Evolutionary conservation across 805 yeast genomes (phyloP).

Genomic region (Candida arabinofermentans): DNA sequence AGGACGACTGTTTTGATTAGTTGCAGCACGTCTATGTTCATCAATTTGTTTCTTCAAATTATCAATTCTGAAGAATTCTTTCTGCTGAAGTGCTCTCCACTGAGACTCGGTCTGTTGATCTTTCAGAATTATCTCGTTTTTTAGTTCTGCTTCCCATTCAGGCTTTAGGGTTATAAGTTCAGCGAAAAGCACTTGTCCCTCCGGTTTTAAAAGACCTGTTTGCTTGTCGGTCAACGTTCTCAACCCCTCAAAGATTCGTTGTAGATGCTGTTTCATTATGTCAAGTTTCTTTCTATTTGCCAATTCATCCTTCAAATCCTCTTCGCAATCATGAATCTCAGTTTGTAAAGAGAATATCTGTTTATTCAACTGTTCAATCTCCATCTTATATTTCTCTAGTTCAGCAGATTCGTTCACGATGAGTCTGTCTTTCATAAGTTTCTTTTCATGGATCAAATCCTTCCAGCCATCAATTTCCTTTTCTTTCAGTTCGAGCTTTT

Average conservation of each 20-base stretch:
- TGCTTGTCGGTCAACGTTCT: constrained; percentile 21
- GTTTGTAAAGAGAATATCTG: constrained; percentile 23
- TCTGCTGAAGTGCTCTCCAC: constrained; percentile 38
- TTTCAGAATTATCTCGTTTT: constrained; percentile 23
- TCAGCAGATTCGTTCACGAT: constrained; percentile 15
- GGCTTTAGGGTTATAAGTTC: constrained; percentile 24
- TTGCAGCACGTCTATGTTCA: constrained; percentile 6
- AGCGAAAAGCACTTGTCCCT: constrained; percentile 23
- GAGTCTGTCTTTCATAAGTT: constrained; percentile 11
- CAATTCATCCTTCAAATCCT: constrained; percentile 28
- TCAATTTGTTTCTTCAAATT: constrained; percentile 23
- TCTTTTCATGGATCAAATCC: constrained; percentile 22
- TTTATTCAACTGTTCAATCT: constrained; percentile 27
- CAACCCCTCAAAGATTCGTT: constrained; percentile 21
- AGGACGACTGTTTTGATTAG: constrained; percentile 9
- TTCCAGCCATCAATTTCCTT: constrained; percentile 34
- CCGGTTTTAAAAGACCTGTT: constrained; percentile 27
- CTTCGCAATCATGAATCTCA: constrained; percentile 30
- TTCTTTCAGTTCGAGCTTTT: constrained; percentile 32
- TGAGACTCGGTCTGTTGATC: constrained; percentile 35
- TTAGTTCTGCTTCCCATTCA: constrained; percentile 29
- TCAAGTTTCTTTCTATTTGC: constrained; percentile 27
- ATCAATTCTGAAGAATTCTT: constrained; percentile 30
- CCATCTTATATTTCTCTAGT: constrained; percentile 14
- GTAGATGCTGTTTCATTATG: constrained; percentile 18